Conservation (phyloP, 2,329 filamentous ascomycete species). For the Gaeumannomyces sp. region DNA sequence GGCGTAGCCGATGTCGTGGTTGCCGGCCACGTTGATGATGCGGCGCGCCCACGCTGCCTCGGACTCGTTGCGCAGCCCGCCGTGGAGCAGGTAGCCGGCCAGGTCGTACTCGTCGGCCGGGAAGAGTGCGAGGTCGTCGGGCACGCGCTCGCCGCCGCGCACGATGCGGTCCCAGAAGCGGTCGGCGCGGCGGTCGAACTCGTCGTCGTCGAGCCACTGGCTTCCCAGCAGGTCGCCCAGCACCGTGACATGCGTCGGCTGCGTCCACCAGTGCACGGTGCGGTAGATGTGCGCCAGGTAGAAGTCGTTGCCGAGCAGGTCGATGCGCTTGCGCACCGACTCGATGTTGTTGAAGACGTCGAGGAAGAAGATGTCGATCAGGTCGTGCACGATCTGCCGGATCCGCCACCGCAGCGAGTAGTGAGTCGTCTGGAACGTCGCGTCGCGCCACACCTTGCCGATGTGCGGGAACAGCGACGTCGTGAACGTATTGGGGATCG, state of each 20-base stretch:
- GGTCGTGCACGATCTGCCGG: slow-evolving; percentile 48
- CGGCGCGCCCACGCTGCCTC: slow-evolving; percentile 59
- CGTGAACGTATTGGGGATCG: slow-evolving; percentile 57
- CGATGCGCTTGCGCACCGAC: slow-evolving; percentile 70
- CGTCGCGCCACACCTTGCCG: slow-evolving; percentile 37
- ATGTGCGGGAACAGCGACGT: slow-evolving; percentile 47
- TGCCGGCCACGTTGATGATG: slow-evolving; percentile 86
- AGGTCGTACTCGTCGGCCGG: slow-evolving; percentile 45
- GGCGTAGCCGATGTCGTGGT: slow-evolving; percentile 95
- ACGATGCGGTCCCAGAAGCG: slow-evolving; percentile 82
- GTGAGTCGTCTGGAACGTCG: slow-evolving; percentile 40
- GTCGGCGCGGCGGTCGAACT: slow-evolving; percentile 68
- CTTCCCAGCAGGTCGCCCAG: slow-evolving; percentile 89
- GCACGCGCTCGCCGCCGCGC: slow-evolving; percentile 57
- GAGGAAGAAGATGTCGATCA: slow-evolving; percentile 55
- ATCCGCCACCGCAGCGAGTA: slow-evolving; percentile 45
- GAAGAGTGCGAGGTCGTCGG: slow-evolving; percentile 44
- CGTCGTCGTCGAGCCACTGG: slow-evolving; percentile 84
- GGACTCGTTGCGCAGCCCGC: slow-evolving; percentile 30
- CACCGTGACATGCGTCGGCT: slow-evolving; percentile 80
- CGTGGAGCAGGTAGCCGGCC: slow-evolving; percentile 40
- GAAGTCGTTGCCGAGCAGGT: slow-evolving; percentile 88
- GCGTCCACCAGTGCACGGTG: slow-evolving; percentile 74
- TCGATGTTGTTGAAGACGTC: slow-evolving; percentile 64
- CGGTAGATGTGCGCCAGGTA: slow-evolving; percentile 93